Conservation (phyloP, 2,329 filamentous ascomycete species). For the Orbilia oligospora region DNA sequence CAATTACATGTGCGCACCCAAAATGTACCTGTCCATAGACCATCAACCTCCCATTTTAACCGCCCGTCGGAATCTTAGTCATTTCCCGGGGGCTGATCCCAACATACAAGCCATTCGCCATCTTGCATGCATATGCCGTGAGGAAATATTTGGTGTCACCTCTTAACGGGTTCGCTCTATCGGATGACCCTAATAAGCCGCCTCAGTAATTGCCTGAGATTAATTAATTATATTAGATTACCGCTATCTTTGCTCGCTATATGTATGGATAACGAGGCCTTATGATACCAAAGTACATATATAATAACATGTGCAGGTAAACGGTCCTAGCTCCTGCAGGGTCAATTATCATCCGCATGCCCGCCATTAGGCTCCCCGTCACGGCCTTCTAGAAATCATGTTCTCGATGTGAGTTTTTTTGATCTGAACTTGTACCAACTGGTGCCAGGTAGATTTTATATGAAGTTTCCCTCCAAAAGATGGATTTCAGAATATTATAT, state of each 20-base stretch:
- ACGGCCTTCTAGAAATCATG: too few relatives aligned
- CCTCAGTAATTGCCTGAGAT: background rate
- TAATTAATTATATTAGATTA: background rate
- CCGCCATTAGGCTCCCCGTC: too few relatives aligned
- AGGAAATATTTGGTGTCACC: background rate
- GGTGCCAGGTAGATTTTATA: background rate
- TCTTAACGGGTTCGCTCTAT: background rate
- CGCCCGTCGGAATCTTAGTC: background rate
- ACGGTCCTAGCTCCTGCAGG: too few relatives aligned
- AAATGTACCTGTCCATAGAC: too few relatives aligned
- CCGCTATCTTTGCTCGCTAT: too few relatives aligned
- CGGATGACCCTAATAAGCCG: background rate
- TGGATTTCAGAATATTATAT: conserved; percentile 22
- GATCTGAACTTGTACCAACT: background rate
- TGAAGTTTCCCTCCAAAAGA: background rate
- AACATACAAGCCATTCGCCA: background rate
- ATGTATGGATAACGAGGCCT: too few relatives aligned
- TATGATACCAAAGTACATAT: too few relatives aligned
- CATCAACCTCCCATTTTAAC: background rate
- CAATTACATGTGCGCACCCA: too few relatives aligned
- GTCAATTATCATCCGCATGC: too few relatives aligned
- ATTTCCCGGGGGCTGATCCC: conserved; percentile 6
- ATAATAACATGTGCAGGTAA: too few relatives aligned
- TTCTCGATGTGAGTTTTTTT: background rate
- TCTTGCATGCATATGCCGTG: conserved; percentile 2